Base-by-base conservation (phyloP, 1,284 basidiomycete genomes). In the Puccinia triticina region DNA sequence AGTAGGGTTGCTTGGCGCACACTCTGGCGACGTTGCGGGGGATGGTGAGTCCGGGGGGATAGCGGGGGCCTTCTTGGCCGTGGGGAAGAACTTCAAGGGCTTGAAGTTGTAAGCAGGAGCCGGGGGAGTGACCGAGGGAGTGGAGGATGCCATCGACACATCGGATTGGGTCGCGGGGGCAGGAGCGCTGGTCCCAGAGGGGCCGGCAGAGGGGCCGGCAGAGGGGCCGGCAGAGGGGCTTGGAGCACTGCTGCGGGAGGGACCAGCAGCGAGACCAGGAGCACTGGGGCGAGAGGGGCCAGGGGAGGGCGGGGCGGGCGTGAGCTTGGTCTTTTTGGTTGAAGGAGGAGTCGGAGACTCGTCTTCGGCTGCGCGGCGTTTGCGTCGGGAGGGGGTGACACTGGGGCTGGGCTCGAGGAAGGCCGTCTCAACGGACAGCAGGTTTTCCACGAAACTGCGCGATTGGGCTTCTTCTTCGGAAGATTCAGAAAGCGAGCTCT, bases 1-100 rank as follows among this genome's bases (percentile, higher is more conserved):
- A 7, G 77, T 79, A 16, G 77, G 61, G 32, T 79, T 23, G 53
- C 77, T 79, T 4, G 40, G 21, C 21, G 50, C 43, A 72, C 66
- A 53, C 2, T 34, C 12, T 2, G 72, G 72, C 12, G 66, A 69
- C 12, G 66, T 7, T 5, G 11, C 0, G 7, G 66, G 66, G 10
- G 26, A 23, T 3, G 66, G 66, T 1, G 66, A 23, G 14, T 46
- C 66, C n/a, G 0, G 43, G 3, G 43, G 43, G 26, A 16, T n/a
- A 2, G n/a, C n/a, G 7, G 43, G 43, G 5, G 66, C 23, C 29
- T 48, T 69, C 43, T 48, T 48, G n/a, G 66, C 66, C 43, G 66
- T 48, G 43, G 66, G 43, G 66, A 69, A 69, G 23, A 69, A 8
- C 26, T 48, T 69, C 66, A 69, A 23, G n/a, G 66, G 43, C 43